Percentiles rank a stretch among this genome's conserved stretches.
Conservation (phyloP, 2,329 filamentous ascomycete genomes). For the Neofusicoccum ribis region DNA sequence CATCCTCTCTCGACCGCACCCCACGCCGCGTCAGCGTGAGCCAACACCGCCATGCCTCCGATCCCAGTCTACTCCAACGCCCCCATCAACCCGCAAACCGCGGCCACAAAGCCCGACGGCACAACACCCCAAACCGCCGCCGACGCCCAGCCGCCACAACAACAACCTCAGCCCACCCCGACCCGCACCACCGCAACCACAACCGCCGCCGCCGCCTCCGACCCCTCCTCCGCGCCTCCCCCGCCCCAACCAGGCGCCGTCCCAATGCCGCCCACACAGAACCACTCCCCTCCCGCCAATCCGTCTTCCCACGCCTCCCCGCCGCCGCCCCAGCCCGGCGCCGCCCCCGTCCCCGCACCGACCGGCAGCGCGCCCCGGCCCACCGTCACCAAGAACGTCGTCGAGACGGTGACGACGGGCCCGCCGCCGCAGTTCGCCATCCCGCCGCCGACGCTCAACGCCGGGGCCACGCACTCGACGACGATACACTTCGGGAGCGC, state of each 20-base stretch:
- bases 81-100: constrained; percentile 41
- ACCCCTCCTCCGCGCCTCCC: constrained; percentile 29
- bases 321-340: no score
- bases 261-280: constrained; percentile 21
- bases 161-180: constrained; percentile 28
- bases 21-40: neutral
- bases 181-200: constrained; percentile 38
- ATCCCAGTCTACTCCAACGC: constrained; percentile 49
- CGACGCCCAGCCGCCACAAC: constrained; percentile 31
- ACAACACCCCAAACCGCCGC: constrained; percentile 32
- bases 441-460: no score
- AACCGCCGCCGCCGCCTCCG: constrained; percentile 24
- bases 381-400: no score
- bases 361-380: no score
- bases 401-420: no score
- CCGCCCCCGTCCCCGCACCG: no score
- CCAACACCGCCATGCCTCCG: constrained; percentile 44
- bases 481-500: no score
- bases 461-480: no score
- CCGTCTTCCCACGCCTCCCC: no score
- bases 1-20: neutral
- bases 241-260: constrained; percentile 36
- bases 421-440: no score
- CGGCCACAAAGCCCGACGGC: constrained; percentile 24
- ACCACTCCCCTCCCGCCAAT: neutral